Evolutionary conservation across 2,329 filamentous ascomycete genomes (phyloP).

Genomic region (Metarhizium robertsii): DNA sequence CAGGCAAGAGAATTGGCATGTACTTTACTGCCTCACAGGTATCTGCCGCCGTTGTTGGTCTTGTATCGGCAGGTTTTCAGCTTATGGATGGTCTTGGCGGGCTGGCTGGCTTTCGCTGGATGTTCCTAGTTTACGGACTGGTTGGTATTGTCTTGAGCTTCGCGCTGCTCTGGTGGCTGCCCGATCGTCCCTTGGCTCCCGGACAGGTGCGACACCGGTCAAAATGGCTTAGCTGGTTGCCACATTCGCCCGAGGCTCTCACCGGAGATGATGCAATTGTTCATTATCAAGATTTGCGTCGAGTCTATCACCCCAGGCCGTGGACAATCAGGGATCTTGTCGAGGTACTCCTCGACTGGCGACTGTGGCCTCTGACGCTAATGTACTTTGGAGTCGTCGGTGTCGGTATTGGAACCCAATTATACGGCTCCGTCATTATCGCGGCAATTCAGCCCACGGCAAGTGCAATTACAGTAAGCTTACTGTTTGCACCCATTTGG

Average conservation of each 20-base stretch:
- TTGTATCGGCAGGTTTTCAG: constrained; percentile 87
- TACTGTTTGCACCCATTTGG: constrained; percentile 88
- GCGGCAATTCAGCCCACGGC: constrained; percentile 64
- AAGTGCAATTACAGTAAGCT: constrained; percentile 64
- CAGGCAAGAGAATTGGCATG: constrained; percentile 77
- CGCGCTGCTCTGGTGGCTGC: constrained; percentile 78
- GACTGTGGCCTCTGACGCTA: constrained; percentile 72
- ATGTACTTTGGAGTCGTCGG: constrained; percentile 97
- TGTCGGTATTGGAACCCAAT: constrained; percentile 82
- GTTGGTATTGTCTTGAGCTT: constrained; percentile 65
- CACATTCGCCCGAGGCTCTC: constrained; percentile 59
- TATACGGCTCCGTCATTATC: constrained; percentile 83
- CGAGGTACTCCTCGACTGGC: constrained; percentile 71
- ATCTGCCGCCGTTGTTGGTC: constrained; percentile 78
- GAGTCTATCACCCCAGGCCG: constrained; percentile 66
- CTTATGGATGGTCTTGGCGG: constrained; percentile 74
- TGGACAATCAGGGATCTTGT: constrained; percentile 67
- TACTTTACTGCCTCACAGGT: constrained; percentile 88
- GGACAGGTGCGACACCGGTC: constrained; percentile 46
- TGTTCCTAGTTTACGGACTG: constrained; percentile 83
- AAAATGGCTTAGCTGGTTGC: constrained; percentile 55
- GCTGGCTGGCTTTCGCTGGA: constrained; percentile 79
- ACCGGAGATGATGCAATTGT: constrained; percentile 67
- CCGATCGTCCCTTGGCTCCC: constrained; percentile 69
- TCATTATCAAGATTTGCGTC: constrained; percentile 73